Percentiles rank a stretch among this genome's conserved stretches.
phyloP scores from a whole-genome alignment of 2,329 filamentous ascomycete genomes.

The Raffaelea ambrosiae region DNA sequence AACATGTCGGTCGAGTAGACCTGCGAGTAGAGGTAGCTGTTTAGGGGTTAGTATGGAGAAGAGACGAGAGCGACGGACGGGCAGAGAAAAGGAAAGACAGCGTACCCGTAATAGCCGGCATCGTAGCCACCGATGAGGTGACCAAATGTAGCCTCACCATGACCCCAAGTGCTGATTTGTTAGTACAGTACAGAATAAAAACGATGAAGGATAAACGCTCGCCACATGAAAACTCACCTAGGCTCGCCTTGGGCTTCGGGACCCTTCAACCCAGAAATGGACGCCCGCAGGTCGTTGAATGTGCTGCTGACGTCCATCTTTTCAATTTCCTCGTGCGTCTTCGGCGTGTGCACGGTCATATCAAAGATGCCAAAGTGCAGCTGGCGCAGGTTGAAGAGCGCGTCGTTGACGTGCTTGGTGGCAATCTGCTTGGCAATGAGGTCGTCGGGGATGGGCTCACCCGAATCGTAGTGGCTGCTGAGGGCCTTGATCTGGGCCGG shows the following conservation, averaged over 20 bases:
- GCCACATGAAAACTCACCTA: too few species aligned
- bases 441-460: constrained; percentile 63
- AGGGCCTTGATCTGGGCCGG: constrained; percentile 56
- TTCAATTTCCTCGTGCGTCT: constrained; percentile 60
- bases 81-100: too few species aligned
- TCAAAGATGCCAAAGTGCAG: constrained; percentile 77
- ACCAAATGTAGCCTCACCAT: constrained; percentile 72
- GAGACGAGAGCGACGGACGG: too few species aligned
- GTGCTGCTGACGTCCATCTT: constrained; percentile 53
- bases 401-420: constrained; percentile 75
- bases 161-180: constrained; percentile 62
- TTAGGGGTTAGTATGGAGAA: too few species aligned
- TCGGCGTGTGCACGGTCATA: constrained; percentile 69
- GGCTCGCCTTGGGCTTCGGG: constrained; percentile 56
- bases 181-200: not conserved
- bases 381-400: constrained; percentile 69
- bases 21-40: constrained; percentile 60
- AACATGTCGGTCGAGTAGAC: constrained; percentile 87
- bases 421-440: constrained; percentile 65
- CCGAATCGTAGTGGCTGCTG: constrained; percentile 64
- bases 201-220: not conserved
- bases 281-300: constrained; percentile 64
- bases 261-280: constrained; percentile 67
- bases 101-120: constrained; percentile 75
- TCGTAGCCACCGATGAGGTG: constrained; percentile 81